Conservation (phyloP, 2,329 filamentous ascomycete genomes). For the Cladophialophora bantiana region DNA sequence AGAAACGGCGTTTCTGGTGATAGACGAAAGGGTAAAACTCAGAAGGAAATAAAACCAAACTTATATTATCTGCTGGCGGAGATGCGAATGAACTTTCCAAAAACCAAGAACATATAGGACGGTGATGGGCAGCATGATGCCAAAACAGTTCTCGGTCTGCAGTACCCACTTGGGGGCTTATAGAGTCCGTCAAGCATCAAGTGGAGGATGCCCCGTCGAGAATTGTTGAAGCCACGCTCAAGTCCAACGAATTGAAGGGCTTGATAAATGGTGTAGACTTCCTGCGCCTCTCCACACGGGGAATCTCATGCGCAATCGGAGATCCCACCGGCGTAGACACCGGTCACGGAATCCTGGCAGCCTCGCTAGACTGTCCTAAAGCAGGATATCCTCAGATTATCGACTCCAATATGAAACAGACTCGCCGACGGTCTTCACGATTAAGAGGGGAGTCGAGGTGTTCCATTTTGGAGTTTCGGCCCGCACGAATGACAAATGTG, state of each 20-base stretch:
- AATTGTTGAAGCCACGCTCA: not conserved
- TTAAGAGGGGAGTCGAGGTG: not conserved
- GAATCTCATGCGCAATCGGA: not conserved
- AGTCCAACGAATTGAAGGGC: not conserved
- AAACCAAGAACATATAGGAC: not conserved
- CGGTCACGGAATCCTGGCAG: not conserved
- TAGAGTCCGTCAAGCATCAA: not conserved
- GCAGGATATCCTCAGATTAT: not conserved
- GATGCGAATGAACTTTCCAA: not conserved
- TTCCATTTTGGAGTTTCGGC: not conserved
- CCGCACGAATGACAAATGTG: not conserved
- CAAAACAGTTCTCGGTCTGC: not conserved
- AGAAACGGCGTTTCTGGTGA: not conserved
- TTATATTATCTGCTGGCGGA: constrained; percentile 1
- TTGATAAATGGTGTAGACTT: not conserved
- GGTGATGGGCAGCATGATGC: not conserved
- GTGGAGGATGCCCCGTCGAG: not conserved
- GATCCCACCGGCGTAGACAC: not conserved
- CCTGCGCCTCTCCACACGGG: not conserved
- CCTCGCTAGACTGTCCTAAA: not conserved
- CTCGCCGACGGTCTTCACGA: not conserved
- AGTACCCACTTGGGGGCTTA: not conserved
- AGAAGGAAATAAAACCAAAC: not conserved
- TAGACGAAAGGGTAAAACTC: not conserved
- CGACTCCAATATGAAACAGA: not conserved